Base-by-base conservation (phyloP, 2,329 filamentous ascomycete genomes). In the Eurotiales sp. region DNA sequence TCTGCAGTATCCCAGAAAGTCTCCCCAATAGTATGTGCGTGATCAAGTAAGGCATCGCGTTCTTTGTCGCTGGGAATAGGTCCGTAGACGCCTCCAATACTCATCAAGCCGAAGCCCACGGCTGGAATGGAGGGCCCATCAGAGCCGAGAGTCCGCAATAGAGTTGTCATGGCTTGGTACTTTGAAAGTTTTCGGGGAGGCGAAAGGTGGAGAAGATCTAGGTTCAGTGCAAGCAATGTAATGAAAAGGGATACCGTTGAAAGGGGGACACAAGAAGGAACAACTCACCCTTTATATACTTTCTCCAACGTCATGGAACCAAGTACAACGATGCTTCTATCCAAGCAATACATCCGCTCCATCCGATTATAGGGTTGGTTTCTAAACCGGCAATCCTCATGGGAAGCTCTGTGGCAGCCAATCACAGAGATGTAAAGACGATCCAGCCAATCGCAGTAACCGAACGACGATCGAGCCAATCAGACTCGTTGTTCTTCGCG, bases 1-100 rank as follows among this genome's bases (percentile, higher is more conserved):
- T 50, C 30, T 1, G 52, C 52, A 15, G 52, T 52, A 43, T 54
- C 52, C 52, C 52, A 54, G 32, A 52, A 54, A 1, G 15, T 40
- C 14, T 54, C 48, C 4, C 52, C 52, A 23, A 51, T 51, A 25
- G 48, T 23, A 27, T 54, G 45, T n/a, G 53, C 45, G 15, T 47
- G 41, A n/a, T 53, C 42, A 5, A 39, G 30, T 7, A 51, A 48
- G 11, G 51, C 43, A n/a, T n/a, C 37, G n/a, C 46, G 34, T 29
- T 49, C 39, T 21, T 27, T 57, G 55, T 40, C 61, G 54, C 44
- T 52, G 25, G 50, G 50, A 5, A 39, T 39, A 23, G 25, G 5
- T 3, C 50, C 50, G 27, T 52, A 52, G 1, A 21, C 12, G 14
- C 50, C 50, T 3, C 50, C 50, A 8, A 52, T 48, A 30, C 50